Conservation (phyloP, 2,329 filamentous ascomycete species). For the Stachybotrys elegans region DNA sequence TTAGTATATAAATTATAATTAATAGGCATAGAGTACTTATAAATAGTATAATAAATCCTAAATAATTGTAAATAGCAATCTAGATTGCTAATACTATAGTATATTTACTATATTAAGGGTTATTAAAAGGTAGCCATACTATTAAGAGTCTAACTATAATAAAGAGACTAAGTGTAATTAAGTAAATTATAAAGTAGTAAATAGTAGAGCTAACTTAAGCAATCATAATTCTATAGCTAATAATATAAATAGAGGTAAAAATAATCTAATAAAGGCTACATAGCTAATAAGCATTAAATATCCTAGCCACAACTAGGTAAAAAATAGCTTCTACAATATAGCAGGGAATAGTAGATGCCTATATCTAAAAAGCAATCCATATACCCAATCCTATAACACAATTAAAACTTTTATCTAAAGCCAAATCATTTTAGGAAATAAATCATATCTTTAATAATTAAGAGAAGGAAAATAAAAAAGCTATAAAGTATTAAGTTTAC, state of each 20-base stretch:
- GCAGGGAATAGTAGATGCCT: too few species aligned
- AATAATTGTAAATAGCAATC: constrained; percentile 7
- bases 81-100: constrained; percentile 6
- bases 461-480: too few species aligned
- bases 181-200: constrained; percentile 25
- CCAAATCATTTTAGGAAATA: too few species aligned
- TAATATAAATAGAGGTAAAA: constrained; percentile 46
- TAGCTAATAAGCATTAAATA: constrained; percentile 52
- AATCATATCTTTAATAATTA: too few species aligned
- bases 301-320: constrained; percentile 48
- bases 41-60: constrained; percentile 7
- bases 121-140: constrained; percentile 7
- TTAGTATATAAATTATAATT: too few species aligned
- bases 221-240: constrained; percentile 56
- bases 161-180: constrained; percentile 7
- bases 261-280: constrained; percentile 48
- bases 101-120: constrained; percentile 8
- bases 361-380: too few species aligned
- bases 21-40: too few species aligned
- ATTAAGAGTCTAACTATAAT: constrained; percentile 5
- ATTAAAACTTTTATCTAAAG: too few species aligned
- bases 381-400: too few species aligned
- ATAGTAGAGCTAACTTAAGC: constrained; percentile 38
- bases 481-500: too few species aligned
- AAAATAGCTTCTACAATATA: constrained; percentile 52